Base-by-base conservation (phyloP, 2,329 filamentous ascomycete genomes). In the Penicillium digitatum region DNA sequence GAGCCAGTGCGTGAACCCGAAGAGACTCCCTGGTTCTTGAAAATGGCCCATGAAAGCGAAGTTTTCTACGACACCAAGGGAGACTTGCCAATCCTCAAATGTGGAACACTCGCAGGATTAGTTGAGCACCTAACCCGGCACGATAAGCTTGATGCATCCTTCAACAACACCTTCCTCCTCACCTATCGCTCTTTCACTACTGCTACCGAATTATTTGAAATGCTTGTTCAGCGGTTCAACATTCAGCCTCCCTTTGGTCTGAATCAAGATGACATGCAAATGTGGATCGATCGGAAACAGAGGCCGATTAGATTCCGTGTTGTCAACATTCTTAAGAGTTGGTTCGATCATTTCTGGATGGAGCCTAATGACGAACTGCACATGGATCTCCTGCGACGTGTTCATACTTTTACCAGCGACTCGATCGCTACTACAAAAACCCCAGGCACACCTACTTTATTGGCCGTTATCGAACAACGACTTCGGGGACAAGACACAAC, bases 341-440 rank as follows among this genome's bases (percentile, higher is more conserved):
- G 94, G 94, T 94, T 99, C 64, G 94, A 97, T 70, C 92, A 88
- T 65, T 97, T 94, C 73, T 99, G 94, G 94, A 96, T 97, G 91
- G 94, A 99, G 70, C 89, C 91, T 46, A 86, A 87, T 59, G 92
- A 95, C 87, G 43, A 90, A 86, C 71, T 89, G 45, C 95, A 90
- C 29, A 90, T 88, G 72, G 85, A 90, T 62, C 80, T 99, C 38
- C 90, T 99, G 61, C 87, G 90, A 56, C 86, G 92, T 62, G 90
- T 97, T 10, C 91, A 92, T 75, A 85, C 86, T 27, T 99, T 99
- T 72, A 93, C 92, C 3, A 89, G 89, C 65, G 91, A 96, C 64
- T 91, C 89, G 0, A 89, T 97, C 59, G 94, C 93, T 66, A 92
- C 90, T 7, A 96, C 92, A 0, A 93, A 95, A 67, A 96, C 93